Conservation (phyloP, 176 grass and related monocot species). For the Miscanthus lutarioriparius region DNA sequence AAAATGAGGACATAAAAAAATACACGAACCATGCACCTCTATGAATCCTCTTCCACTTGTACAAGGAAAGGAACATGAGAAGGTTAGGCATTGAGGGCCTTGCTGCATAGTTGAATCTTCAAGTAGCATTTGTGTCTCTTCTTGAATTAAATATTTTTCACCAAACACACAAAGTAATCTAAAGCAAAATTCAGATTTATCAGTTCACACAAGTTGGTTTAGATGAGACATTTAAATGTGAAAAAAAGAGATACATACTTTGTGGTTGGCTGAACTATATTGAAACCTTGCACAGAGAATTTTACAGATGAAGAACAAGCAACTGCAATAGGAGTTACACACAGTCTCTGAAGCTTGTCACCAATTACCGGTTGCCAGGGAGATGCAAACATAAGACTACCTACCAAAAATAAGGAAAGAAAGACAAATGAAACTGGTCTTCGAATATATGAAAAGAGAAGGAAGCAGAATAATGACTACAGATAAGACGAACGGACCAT, state of each 20-base stretch:
- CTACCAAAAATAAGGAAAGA: conserved; percentile 44
- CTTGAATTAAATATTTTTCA: conserved; percentile 76
- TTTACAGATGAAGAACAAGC: conserved; percentile 50
- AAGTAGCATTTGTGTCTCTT: conserved; percentile 52
- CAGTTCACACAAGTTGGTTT: background rate
- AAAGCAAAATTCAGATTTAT: conserved; percentile 24
- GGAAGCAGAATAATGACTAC: background rate
- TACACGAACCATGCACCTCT: conserved; percentile 52
- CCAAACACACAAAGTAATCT: conserved; percentile 85
- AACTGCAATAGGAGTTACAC: conserved; percentile 69
- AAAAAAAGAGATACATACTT: conserved; percentile 47
- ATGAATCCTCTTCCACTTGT: conserved; percentile 81
- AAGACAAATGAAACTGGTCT: conserved; percentile 7
- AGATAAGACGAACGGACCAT: conserved; percentile 58
- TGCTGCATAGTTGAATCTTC: conserved; percentile 33
- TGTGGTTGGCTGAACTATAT: conserved; percentile 61
- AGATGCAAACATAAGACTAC: conserved; percentile 60
- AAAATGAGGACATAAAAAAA: conserved; percentile 23
- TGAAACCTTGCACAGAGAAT: conserved; percentile 79
- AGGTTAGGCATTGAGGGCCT: conserved; percentile 60
- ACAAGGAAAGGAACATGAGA: conserved; percentile 79
- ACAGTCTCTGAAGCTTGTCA: conserved; percentile 49
- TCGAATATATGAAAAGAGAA: background rate
- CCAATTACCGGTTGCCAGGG: conserved; percentile 52
- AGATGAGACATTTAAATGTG: background rate